Percentiles rank a stretch among this genome's conserved stretches.
These are phyloP conservation scores for Globisporangium rhizosaccharum DNA, from an alignment of 352 stramenopile genomes.

Conservation along the genomic window DNA sequence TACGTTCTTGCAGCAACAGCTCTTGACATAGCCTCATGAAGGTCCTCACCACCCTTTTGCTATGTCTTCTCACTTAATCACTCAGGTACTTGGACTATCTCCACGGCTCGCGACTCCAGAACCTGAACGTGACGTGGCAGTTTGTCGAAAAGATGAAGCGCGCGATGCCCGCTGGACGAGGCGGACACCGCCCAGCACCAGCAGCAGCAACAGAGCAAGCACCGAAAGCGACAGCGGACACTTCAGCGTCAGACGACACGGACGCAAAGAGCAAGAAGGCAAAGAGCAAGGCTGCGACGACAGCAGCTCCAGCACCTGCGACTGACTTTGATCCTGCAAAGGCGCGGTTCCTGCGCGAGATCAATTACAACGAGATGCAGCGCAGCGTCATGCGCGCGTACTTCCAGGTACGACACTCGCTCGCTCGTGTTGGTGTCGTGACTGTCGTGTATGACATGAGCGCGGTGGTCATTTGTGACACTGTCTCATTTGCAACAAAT, in stretches of 20 bases:
- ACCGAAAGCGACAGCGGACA: conserved; percentile 7
- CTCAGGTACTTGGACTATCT: conserved; percentile 83
- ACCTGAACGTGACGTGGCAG: conserved; percentile 70
- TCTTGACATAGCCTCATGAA: too few species aligned
- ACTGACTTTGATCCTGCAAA: conserved; percentile 38
- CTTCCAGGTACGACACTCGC: conserved; percentile 42
- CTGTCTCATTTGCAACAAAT: too few species aligned
- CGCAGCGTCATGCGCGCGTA: conserved; percentile 71
- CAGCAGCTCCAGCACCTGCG: conserved; percentile 4
- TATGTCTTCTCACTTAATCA: background rate
- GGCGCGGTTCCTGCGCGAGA: conserved; percentile 62
- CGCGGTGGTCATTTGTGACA: too few species aligned
- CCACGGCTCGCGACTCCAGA: conserved; percentile 75
- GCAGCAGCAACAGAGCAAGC: too few species aligned
- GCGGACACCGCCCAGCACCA: background rate
- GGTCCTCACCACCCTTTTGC: background rate
- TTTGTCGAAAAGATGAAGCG: conserved; percentile 83
- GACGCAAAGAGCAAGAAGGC: conserved; percentile 7
- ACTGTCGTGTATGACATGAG: background rate
- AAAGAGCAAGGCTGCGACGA: conserved; percentile 18
- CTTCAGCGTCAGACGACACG: background rate
- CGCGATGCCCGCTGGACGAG: conserved; percentile 26
- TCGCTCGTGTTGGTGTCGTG: background rate
- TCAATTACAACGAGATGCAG: conserved; percentile 74
- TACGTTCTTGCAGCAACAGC: conserved; percentile 15